Evolutionary conservation across 169 alveolate species (phyloP), one percentile per base, ranked within the genome.

Genomic region (Eimeria necatrix): DNA sequence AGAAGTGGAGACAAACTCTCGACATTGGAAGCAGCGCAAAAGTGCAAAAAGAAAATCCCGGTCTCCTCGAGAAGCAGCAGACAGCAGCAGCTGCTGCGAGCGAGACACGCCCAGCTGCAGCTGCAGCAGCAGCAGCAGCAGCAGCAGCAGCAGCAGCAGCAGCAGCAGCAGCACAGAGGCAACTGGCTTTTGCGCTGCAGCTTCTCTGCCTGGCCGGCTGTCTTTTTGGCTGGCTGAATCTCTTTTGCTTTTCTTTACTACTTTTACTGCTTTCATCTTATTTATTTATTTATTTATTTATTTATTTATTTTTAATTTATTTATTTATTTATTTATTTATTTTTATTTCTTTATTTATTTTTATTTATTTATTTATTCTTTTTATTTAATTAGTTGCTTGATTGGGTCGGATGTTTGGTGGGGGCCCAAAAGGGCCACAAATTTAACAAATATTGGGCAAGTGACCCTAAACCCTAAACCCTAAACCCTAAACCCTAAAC

Each of bases 401-500:
- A n/a, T n/a, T n/a, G n/a, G n/a, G n/a, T n/a, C n/a, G n/a, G n/a
- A n/a, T n/a, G n/a, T n/a, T n/a, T n/a, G n/a, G n/a, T n/a, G n/a
- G n/a, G 61, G 61, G 18, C 6, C 18, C 61, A 12, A 53, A 12
- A 53, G 12, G 61, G 61, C 6, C 6, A 53, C 18, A 53, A 53
- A 53, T 8, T 8, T 53, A 12, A 53, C 61, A 53, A 61, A 61
- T 10, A 20, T 8, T 61, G 20, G 20, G 20, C 73, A 6, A 20
- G 7, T 16, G 20, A 61, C 73, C 73, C 73, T 61, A 61, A 61
- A 61, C 73, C 10, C 10, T 61, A 61, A 61, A 61, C 73, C 73
- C 73, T 61, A 61, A 61, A 61, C 73, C 73, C 73, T 61, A 61
- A 61, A 61, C 73, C 73, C 73, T 61, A 61, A 61, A 61, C 73